Conservation (phyloP, 2,329 filamentous ascomycete species). For the Cryphonectria japonica region DNA sequence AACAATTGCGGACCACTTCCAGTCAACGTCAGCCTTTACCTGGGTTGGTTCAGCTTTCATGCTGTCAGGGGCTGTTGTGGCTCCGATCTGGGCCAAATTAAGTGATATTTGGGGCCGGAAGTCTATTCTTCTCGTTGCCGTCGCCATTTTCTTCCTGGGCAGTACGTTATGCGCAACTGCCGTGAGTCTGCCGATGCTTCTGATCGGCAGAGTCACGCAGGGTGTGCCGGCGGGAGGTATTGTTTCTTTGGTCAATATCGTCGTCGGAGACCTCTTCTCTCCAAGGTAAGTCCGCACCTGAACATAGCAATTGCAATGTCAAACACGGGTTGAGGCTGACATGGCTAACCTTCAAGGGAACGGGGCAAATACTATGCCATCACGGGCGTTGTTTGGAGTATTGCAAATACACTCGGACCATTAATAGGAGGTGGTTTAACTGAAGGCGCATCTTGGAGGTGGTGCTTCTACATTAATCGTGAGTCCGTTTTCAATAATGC, state of each 20-base stretch:
- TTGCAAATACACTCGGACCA: constrained; percentile 32
- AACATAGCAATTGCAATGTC: not conserved
- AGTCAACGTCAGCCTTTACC: constrained; percentile 59
- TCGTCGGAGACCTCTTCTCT: constrained; percentile 43
- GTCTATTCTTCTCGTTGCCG: constrained; percentile 41
- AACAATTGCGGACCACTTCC: constrained; percentile 51
- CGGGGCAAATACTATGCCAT: constrained; percentile 32
- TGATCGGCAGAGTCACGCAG: constrained; percentile 39
- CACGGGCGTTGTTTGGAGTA: constrained; percentile 57
- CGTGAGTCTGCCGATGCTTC: constrained; percentile 42
- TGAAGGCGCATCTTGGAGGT: constrained; percentile 32
- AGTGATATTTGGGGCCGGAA: constrained; percentile 50
- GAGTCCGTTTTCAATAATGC: not conserved
- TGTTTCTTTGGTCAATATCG: constrained; percentile 42
- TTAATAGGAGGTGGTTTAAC: constrained; percentile 34
- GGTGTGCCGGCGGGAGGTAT: constrained; percentile 43
- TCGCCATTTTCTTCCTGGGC: constrained; percentile 42
- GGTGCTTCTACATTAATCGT: constrained; percentile 36
- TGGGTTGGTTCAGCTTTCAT: constrained; percentile 70
- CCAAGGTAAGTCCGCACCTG: constrained; percentile 40
- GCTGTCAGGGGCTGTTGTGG: constrained; percentile 60
- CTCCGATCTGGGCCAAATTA: constrained; percentile 61
- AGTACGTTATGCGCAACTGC: constrained; percentile 42
- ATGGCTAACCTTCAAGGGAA: constrained; percentile 14
- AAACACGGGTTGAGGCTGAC: not conserved